Conservation (phyloP, 768 basidiomycete genomes). For the Udeniomyces megalosporus region DNA sequence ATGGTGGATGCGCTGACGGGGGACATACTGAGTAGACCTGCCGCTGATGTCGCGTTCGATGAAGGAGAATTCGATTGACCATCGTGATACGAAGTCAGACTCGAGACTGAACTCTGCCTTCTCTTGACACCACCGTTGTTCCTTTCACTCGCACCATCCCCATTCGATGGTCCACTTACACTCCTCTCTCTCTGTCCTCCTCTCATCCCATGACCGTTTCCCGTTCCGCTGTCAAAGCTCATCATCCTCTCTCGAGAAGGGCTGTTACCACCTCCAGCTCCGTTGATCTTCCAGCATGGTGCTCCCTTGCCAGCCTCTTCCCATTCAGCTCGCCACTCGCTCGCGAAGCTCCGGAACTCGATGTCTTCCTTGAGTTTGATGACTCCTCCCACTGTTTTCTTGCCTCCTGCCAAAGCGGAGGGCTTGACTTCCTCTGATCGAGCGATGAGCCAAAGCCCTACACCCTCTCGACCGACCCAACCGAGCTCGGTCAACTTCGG, state of each 20-base stretch:
- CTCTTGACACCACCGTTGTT: too few relatives aligned
- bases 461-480: constrained; percentile 10
- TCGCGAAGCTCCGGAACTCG: constrained; percentile 2
- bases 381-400: background rate
- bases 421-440: background rate
- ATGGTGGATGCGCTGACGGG: too few relatives aligned
- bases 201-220: too few relatives aligned
- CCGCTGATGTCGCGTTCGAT: too few relatives aligned
- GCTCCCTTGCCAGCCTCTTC: constrained; percentile 1
- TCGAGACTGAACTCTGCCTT: too few relatives aligned
- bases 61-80: too few relatives aligned
- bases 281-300: constrained; percentile 1
- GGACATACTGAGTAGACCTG: too few relatives aligned
- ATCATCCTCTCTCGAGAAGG: background rate
- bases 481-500: constrained; percentile 10
- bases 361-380: constrained; percentile 1
- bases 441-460: constrained; percentile 5
- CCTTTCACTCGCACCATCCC: too few relatives aligned
- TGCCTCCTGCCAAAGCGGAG: background rate
- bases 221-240: too few relatives aligned
- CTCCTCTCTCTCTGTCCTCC: too few relatives aligned
- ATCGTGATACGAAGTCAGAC: too few relatives aligned
- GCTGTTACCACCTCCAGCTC: background rate
- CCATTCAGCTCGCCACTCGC: constrained; percentile 3
- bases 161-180: too few relatives aligned